Evolutionary conservation across 305 asterid genomes (phyloP).

Genomic region (Fraxinus paxiana): DNA sequence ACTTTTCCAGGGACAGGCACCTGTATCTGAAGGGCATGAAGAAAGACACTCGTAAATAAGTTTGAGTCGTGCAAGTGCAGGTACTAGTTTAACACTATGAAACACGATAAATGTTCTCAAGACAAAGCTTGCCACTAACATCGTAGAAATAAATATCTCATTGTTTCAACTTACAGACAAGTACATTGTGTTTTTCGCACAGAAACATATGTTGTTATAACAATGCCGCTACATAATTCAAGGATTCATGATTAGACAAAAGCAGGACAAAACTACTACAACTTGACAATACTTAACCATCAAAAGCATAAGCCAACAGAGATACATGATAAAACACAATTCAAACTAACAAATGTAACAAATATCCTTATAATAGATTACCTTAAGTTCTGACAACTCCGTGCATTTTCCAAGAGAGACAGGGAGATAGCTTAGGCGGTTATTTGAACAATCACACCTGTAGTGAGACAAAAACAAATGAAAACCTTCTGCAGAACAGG

Average conservation of each 20-base stretch:
- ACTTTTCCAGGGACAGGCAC: neutral
- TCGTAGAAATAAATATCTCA: neutral
- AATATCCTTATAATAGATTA: slow-evolving; percentile 22
- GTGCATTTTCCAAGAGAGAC: slow-evolving; percentile 66
- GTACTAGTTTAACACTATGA: neutral
- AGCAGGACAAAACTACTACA: neutral
- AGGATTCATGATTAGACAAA: neutral
- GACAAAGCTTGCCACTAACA: neutral
- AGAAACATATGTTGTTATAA: neutral
- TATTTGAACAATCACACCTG: slow-evolving; percentile 94
- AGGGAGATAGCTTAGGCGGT: slow-evolving; percentile 65
- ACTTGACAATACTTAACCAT: neutral
- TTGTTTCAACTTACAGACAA: neutral
- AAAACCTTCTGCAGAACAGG: slow-evolving; percentile 23
- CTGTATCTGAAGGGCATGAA: neutral
- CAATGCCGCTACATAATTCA: neutral
- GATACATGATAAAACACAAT: neutral
- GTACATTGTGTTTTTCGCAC: neutral
- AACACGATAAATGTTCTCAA: neutral
- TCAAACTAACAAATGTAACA: slow-evolving; percentile 6
- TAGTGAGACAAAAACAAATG: slow-evolving; percentile 24
- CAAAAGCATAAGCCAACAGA: neutral
- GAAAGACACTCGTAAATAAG: neutral
- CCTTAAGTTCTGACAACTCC: slow-evolving; percentile 80
- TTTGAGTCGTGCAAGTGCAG: neutral